Conservation (phyloP, 352 stramenopile genomes). For the Pythium dissotocum region DNA sequence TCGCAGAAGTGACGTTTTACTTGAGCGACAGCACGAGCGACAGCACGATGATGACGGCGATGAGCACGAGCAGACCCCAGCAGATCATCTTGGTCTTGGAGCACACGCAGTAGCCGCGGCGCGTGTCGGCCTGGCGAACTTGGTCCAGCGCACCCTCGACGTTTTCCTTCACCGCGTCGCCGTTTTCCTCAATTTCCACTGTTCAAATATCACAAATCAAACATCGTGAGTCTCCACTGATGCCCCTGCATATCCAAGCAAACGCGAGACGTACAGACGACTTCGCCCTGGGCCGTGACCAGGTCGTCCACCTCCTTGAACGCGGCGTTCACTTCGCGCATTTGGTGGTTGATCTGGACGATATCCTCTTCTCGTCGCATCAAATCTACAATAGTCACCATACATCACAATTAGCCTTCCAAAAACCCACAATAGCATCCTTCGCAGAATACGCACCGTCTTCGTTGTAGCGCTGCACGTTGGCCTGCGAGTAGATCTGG, state of each 20-base stretch:
- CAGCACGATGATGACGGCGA: constrained; percentile 24
- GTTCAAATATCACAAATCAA: constrained; percentile 3
- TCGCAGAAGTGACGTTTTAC: not conserved
- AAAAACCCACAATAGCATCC: not conserved
- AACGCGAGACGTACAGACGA: constrained; percentile 25
- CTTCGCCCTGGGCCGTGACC: constrained; percentile 38
- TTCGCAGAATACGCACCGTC: constrained; percentile 25
- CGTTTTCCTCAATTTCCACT: constrained; percentile 37
- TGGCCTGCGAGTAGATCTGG: constrained; percentile 43
- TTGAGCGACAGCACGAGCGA: constrained; percentile 21
- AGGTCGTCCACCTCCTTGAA: constrained; percentile 43
- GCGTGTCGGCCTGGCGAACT: constrained; percentile 35
- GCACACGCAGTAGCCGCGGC: constrained; percentile 37
- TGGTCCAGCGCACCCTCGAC: constrained; percentile 32
- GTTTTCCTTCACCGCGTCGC: constrained; percentile 30
- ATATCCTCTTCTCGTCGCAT: constrained; percentile 42
- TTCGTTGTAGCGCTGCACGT: constrained; percentile 41
- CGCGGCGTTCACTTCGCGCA: constrained; percentile 43
- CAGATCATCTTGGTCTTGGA: constrained; percentile 34
- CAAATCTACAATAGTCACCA: constrained; percentile 23
- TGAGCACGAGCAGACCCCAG: constrained; percentile 27
- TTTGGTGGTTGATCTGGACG: constrained; percentile 44
- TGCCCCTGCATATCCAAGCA: not conserved
- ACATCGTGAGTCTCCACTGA: not conserved
- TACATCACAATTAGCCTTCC: constrained; percentile 1